Percentiles rank a stretch among this genome's conserved stretches.
Evolutionary conservation across 2,329 filamentous ascomycete genomes (phyloP).

Genomic region (Stagonosporopsis rhizophila): DNA sequence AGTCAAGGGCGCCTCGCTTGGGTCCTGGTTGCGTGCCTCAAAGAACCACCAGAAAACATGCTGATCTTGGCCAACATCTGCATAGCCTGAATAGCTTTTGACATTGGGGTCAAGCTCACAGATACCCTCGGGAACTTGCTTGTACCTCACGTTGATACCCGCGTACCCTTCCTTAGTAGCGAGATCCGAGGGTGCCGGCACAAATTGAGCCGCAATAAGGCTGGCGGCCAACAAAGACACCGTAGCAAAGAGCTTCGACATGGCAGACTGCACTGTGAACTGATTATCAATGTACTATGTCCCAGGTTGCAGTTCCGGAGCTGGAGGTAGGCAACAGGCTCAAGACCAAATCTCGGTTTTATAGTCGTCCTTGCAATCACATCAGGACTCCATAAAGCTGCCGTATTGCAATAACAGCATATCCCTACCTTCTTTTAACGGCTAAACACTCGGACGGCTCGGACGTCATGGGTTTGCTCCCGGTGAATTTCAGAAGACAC

Average conservation of each 20-base stretch:
- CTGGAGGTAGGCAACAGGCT: neutral
- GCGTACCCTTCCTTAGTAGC: slow-evolving; percentile 54
- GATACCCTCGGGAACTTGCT: slow-evolving; percentile 61
- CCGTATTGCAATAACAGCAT: slow-evolving; percentile 13
- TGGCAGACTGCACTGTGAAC: neutral
- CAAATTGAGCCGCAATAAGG: slow-evolving; percentile 50
- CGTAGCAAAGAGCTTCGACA: slow-evolving; percentile 19
- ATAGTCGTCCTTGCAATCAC: neutral
- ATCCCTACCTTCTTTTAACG: slow-evolving; percentile 24
- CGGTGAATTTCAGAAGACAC: neutral
- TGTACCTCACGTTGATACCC: slow-evolving; percentile 64
- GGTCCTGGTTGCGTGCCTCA: slow-evolving; percentile 60
- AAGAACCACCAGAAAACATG: slow-evolving; percentile 67
- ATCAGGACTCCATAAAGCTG: neutral
- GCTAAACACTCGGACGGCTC: slow-evolving; percentile 15
- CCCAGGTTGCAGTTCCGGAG: neutral
- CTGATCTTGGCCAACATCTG: slow-evolving; percentile 59
- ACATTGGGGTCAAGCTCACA: slow-evolving; percentile 64
- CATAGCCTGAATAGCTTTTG: slow-evolving; percentile 64
- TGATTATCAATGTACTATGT: neutral
- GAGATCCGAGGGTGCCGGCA: slow-evolving; percentile 54
- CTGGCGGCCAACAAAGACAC: slow-evolving; percentile 30
- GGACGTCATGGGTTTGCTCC: slow-evolving; percentile 7
- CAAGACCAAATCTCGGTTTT: neutral
- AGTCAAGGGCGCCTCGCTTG: slow-evolving; percentile 61